Percentiles rank a stretch among this genome's conserved stretches.
Conservation (phyloP, 2,329 filamentous ascomycete genomes). For the Zasmidium citrigriseum region DNA sequence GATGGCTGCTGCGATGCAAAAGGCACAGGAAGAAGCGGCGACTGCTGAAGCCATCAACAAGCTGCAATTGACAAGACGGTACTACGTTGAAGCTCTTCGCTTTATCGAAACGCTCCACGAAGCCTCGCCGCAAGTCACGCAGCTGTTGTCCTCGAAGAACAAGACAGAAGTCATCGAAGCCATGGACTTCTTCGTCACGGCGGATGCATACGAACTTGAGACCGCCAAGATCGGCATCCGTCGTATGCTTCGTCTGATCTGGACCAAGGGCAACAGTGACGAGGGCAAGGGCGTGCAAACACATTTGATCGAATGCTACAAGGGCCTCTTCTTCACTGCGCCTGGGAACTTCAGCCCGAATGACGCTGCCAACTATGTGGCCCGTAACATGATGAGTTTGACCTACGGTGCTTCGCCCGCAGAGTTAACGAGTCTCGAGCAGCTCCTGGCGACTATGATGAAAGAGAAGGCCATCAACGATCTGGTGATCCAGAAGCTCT, state of each 20-base stretch:
- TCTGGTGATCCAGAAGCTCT: slow-evolving; percentile 84
- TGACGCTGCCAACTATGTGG: slow-evolving; percentile 92
- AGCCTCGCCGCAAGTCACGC: slow-evolving; percentile 77
- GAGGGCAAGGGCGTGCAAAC: slow-evolving; percentile 98
- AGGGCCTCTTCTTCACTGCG: slow-evolving; percentile 91
- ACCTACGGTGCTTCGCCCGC: slow-evolving; percentile 95
- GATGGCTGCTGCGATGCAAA: slow-evolving; percentile 70
- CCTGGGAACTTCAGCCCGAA: slow-evolving; percentile 85
- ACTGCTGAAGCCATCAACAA: slow-evolving; percentile 87
- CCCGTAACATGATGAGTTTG: slow-evolving; percentile 97
- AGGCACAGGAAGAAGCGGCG: slow-evolving; percentile 81
- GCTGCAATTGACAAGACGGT: slow-evolving; percentile 82
- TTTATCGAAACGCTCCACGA: slow-evolving; percentile 92
- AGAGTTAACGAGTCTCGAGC: slow-evolving; percentile 91
- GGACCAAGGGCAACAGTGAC: slow-evolving; percentile 99
- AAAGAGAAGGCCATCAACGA: slow-evolving; percentile 85
- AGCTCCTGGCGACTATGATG: slow-evolving; percentile 97
- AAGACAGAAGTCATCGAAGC: slow-evolving; percentile 99
- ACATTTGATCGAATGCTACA: slow-evolving; percentile 96
- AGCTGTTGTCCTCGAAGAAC: slow-evolving; percentile 89
- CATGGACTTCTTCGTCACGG: slow-evolving; percentile 96
- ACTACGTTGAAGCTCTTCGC: slow-evolving; percentile 88
- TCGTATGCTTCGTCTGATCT: slow-evolving; percentile 94
- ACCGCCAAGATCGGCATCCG: slow-evolving; percentile 90
- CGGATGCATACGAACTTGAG: slow-evolving; percentile 94